phyloP scores from a whole-genome alignment of 805 yeast species.

The Saturnispora halmiae region DNA sequence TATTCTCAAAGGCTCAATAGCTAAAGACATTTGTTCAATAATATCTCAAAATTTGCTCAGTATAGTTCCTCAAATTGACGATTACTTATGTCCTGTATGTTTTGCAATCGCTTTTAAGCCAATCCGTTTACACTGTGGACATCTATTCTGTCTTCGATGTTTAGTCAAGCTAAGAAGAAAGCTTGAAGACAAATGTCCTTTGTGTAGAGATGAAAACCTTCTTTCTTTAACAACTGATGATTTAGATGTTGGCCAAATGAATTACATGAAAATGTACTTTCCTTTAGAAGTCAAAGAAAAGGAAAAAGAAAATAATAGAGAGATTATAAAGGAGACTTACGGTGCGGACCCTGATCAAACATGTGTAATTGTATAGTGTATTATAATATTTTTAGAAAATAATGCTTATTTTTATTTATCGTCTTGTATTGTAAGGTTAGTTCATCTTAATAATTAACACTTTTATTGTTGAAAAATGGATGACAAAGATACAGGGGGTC shows the following conservation, averaged over 20 bases:
- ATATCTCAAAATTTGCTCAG: conserved; percentile 46
- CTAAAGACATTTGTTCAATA: conserved; percentile 45
- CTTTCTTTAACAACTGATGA: conserved; percentile 49
- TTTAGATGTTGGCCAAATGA: conserved; percentile 45
- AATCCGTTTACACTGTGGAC: conserved; percentile 52
- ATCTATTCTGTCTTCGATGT: conserved; percentile 66
- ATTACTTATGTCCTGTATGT: conserved; percentile 68
- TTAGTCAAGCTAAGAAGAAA: conserved; percentile 57
- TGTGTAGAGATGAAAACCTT: conserved; percentile 51
- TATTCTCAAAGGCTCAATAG: conserved; percentile 32
- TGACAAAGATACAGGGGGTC: conserved; percentile 33
- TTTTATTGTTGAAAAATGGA: conserved; percentile 23
- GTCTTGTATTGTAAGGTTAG: no score
- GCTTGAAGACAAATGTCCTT: conserved; percentile 53
- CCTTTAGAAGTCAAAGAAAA: conserved; percentile 61
- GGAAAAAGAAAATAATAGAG: conserved; percentile 43
- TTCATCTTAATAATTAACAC: no score
- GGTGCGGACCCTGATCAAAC: conserved; percentile 24
- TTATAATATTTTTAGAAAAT: no score
- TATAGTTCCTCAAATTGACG: conserved; percentile 65
- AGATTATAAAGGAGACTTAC: conserved; percentile 35
- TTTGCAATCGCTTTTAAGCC: conserved; percentile 65
- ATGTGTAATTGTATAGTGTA: conserved; percentile 22
- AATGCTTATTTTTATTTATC: no score
- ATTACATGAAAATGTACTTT: conserved; percentile 48